Base-by-base conservation (phyloP, 139 green algal species). In the Dunaliella sp. region DNA sequence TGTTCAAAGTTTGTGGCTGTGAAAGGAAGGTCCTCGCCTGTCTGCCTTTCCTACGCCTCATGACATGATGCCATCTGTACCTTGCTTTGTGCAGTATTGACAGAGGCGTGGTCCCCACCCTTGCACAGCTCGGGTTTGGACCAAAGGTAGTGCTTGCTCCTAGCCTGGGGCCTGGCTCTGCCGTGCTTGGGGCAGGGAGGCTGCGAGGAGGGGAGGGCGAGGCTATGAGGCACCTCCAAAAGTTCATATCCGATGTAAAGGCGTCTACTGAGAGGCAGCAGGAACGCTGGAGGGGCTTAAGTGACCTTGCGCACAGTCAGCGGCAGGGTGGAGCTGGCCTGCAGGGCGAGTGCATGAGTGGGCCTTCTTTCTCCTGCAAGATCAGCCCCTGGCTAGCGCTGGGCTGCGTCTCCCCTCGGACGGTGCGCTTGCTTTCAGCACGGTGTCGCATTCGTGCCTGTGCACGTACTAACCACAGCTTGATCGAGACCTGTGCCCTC, bases 351-450 rank as follows among this genome's bases (percentile, higher is more conserved):
- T 65, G 48, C 48, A 16, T 65, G 83, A 76, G 77, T 77, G 75
- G 89, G 82, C 75, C 90, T 79, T 30, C 7, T 84, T 98, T 97
- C 83, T 94, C 91, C 34, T 94, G 90, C 87, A 93, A 92, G 86
- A 95, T 98, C 76, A 96, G 93, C 1, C 95, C 95, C 35, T 97
- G 95, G 95, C 83, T 97, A 59, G 95, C 95, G 21, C 88, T 95
- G 72, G 95, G 95, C 36, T 98, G 95, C 90, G 88, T 97, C 30
- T 98, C 95, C 1, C 94, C 95, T 0, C 89, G 94, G 32, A 84
- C 86, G 34, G 91, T 96, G 88, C 7, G 48, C n/a, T n/a, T n/a
- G n/a, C n/a, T n/a, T n/a, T n/a, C n/a, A n/a, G n/a, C n/a, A n/a
- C n/a, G n/a, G n/a, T n/a, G n/a, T n/a, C n/a, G n/a, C n/a, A n/a